These are phyloP conservation scores for Hemileccinum rubropunctum DNA, from an alignment of 768 basidiomycete genomes.

Conservation along the genomic window DNA sequence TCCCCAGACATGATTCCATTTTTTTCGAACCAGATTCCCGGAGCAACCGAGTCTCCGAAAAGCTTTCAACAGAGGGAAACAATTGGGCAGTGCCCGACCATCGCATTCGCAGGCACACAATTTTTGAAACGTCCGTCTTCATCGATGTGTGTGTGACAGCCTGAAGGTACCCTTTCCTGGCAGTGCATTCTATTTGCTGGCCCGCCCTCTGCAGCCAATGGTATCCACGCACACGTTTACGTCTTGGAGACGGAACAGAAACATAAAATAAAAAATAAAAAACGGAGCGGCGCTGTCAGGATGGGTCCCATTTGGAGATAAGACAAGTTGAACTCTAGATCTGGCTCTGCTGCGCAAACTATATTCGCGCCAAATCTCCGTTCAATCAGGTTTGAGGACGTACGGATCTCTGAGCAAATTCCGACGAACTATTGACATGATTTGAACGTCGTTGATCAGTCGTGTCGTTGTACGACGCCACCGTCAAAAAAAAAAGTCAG, in stretches of 20 bases:
- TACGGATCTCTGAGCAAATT: conserved; percentile 19
- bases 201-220: neutral
- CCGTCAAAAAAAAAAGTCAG: conserved; percentile 20
- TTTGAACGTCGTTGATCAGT: conserved; percentile 15
- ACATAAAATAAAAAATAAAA: neutral
- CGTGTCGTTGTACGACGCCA: conserved; percentile 20
- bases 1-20: conserved; percentile 13
- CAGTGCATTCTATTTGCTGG: neutral
- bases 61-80: too few relatives aligned
- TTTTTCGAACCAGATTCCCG: conserved; percentile 9
- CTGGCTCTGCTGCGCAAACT: conserved; percentile 20
- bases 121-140: conserved; percentile 1
- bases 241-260: conserved; percentile 13
- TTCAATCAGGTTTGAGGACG: conserved; percentile 17
- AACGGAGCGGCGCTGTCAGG: conserved; percentile 8
- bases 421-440: conserved; percentile 17
- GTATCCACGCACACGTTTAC: conserved; percentile 17
- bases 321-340: conserved; percentile 12
- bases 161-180: neutral
- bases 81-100: conserved; percentile 4
- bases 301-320: conserved; percentile 24
- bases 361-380: conserved; percentile 24
- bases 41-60: neutral
- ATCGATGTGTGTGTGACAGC: too few relatives aligned
- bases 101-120: conserved; percentile 5